Conservation (phyloP, 441 rosid species). For the Gossypium davidsonii region DNA sequence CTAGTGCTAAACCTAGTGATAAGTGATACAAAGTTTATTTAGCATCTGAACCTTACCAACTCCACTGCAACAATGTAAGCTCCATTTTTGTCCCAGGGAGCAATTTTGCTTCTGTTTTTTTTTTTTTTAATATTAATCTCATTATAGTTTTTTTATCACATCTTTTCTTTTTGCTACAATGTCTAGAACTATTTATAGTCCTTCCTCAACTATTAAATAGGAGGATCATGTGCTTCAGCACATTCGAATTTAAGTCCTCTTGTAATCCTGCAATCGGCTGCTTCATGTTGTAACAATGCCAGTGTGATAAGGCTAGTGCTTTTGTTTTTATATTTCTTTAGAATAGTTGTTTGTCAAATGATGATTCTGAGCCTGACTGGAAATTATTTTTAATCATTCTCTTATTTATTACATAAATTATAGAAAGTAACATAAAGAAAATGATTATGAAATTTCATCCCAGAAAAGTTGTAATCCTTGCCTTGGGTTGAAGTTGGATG, state of each 20-base stretch:
- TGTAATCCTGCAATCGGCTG: too few species aligned
- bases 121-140: background rate
- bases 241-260: too few species aligned
- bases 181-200: background rate
- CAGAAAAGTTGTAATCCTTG: background rate
- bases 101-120: background rate
- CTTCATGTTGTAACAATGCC: too few species aligned
- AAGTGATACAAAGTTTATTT: background rate
- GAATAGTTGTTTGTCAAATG: background rate
- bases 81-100: background rate
- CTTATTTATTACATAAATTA: background rate
- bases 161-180: too few species aligned
- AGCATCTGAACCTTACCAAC: background rate
- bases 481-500: background rate
- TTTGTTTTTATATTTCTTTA: background rate
- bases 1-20: slow-evolving; percentile 3
- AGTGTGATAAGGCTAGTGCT: background rate
- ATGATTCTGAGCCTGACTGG: background rate
- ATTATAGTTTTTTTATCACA: too few species aligned
- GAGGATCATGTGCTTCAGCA: too few species aligned
- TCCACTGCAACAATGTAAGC: background rate
- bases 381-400: background rate
- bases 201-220: too few species aligned
- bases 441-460: background rate
- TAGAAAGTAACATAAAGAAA: background rate